A percentile compares a stretch with the other conserved stretches of the same genome.
Evolutionary conservation across 2,329 filamentous ascomycete species (phyloP).

Genomic region (Aspergillus awamori): DNA sequence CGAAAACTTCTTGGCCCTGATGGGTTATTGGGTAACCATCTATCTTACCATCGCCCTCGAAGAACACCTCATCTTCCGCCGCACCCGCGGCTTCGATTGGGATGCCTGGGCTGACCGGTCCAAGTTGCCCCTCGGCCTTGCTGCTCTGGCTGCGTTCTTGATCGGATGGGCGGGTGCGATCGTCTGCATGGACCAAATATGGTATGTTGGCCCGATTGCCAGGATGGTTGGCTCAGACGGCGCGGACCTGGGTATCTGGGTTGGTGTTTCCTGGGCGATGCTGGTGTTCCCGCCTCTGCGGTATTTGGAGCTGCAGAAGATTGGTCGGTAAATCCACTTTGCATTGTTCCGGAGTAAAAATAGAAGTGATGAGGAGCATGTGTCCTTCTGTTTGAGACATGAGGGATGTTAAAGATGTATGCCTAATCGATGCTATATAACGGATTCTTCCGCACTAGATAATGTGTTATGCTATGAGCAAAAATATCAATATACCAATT

Average conservation of each 20-base stretch:
- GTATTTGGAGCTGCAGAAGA: constrained; percentile 27
- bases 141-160: constrained; percentile 34
- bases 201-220: constrained; percentile 36
- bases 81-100: constrained; percentile 39
- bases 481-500: not conserved
- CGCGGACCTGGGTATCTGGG: constrained; percentile 27
- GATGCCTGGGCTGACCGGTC: constrained; percentile 36
- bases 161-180: constrained; percentile 36
- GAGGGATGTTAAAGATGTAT: not conserved
- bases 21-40: constrained; percentile 45
- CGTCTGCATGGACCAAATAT: constrained; percentile 36
- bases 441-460: not conserved
- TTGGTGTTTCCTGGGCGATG: constrained; percentile 28
- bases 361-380: not conserved
- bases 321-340: constrained; percentile 16
- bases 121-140: constrained; percentile 41
- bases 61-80: constrained; percentile 45
- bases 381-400: not conserved
- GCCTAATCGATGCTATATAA: not conserved
- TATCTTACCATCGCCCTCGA: constrained; percentile 42
- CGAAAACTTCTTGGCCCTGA: constrained; percentile 43
- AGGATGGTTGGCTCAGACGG: constrained; percentile 30
- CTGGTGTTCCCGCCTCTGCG: constrained; percentile 30
- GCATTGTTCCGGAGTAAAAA: not conserved
- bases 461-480: constrained; percentile 4